Percentiles rank a stretch among this genome's conserved stretches.
Conservation (phyloP, 1,139 yeast species). For the Dujonia santamariae region DNA sequence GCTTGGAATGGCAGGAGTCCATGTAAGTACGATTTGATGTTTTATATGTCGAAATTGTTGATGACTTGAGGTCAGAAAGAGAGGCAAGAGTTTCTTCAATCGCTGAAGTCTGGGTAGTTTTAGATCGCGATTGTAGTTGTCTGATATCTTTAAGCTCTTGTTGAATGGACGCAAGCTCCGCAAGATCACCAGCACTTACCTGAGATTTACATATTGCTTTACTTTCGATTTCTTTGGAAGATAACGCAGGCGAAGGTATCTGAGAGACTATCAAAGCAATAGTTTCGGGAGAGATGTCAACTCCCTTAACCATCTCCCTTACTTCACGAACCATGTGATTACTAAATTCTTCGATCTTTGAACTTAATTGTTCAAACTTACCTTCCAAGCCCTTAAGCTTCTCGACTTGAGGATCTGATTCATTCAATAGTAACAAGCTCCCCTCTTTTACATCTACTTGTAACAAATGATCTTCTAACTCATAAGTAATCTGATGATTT, state of each 20-base stretch:
- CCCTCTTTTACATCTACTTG: conserved; percentile 56
- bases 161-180: conserved; percentile 4
- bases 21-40: conserved; percentile 64
- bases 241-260: not conserved
- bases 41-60: conserved; percentile 1
- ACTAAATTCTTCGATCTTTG: conserved; percentile 27
- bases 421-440: conserved; percentile 55
- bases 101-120: conserved; percentile 38
- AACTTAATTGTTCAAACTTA: conserved; percentile 28
- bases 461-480: conserved; percentile 68
- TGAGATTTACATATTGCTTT: not conserved
- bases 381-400: conserved; percentile 20
- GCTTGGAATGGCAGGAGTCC: conserved; percentile 70
- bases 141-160: conserved; percentile 63
- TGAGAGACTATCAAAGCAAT: not conserved
- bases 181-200: conserved; percentile 1
- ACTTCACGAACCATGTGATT: conserved; percentile 21
- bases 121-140: conserved; percentile 53
- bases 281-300: conserved; percentile 15
- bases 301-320: conserved; percentile 19
- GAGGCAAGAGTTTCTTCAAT: conserved; percentile 37
- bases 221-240: too few species aligned
- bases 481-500: conserved; percentile 59
- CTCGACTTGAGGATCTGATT: conserved; percentile 22
- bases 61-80: conserved; percentile 1